Percentiles rank a stretch among this genome's conserved stretches.
Evolutionary conservation across 768 basidiomycete species (phyloP).

Genomic region (Lactarius hatsudake): DNA sequence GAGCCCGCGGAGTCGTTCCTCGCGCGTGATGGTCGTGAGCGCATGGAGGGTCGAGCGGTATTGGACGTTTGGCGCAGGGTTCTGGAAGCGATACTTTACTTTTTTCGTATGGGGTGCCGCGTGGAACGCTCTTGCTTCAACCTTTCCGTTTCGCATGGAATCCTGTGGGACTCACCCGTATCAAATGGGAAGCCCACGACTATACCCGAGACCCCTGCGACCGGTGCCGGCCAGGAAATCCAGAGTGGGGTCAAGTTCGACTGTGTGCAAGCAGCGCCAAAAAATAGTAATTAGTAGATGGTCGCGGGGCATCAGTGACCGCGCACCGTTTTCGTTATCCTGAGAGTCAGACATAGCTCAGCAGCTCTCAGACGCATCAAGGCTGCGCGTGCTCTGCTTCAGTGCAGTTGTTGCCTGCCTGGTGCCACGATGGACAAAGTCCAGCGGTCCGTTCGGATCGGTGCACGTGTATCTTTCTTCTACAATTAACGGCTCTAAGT

Average conservation of each 20-base stretch:
- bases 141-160: neutral
- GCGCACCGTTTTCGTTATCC: conserved; percentile 8
- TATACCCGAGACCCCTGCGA: conserved; percentile 45
- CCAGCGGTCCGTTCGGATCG: neutral
- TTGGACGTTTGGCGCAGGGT: conserved; percentile 49
- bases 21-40: conserved; percentile 60
- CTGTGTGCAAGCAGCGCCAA: conserved; percentile 7
- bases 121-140: neutral
- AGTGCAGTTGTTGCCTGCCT: neutral
- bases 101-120: neutral
- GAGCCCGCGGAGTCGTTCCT: conserved; percentile 65
- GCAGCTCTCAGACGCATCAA: neutral
- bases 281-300: too few relatives aligned
- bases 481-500: too few relatives aligned
- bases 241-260: conserved; percentile 54
- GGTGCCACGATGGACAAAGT: too few relatives aligned
- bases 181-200: conserved; percentile 37
- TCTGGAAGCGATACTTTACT: conserved; percentile 85
- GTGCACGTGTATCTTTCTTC: neutral
- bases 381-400: neutral
- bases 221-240: conserved; percentile 79
- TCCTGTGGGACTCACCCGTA: conserved; percentile 31
- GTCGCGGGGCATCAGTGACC: neutral
- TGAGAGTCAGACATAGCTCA: conserved; percentile 3
- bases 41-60: conserved; percentile 68